A percentile compares a stretch with the other conserved stretches of the same genome.
Evolutionary conservation across 768 basidiomycete species (phyloP).

Genomic region (Boletus reticuloceps): DNA sequence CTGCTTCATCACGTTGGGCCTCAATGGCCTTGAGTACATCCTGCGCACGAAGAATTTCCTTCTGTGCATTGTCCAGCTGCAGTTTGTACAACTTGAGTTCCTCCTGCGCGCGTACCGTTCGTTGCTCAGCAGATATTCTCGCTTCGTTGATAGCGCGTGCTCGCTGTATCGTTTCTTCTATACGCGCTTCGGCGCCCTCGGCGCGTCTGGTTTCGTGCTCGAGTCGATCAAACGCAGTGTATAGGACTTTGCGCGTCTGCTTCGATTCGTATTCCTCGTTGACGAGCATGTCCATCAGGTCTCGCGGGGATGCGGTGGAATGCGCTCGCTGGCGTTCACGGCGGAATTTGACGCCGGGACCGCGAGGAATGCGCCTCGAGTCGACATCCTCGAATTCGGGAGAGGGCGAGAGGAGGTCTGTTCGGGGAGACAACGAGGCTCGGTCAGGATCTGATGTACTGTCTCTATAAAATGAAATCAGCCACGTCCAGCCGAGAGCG

Average conservation of each 20-base stretch:
- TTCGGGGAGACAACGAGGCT: constrained; percentile 27
- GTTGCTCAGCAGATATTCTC: constrained; percentile 28
- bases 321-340: constrained; percentile 35
- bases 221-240: constrained; percentile 37
- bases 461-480: constrained; percentile 8
- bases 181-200: constrained; percentile 32
- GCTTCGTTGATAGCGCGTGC: constrained; percentile 33
- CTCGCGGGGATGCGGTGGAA: constrained; percentile 26
- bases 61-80: constrained; percentile 57
- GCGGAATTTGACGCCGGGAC: constrained; percentile 33
- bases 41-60: constrained; percentile 57
- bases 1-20: constrained; percentile 46
- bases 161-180: constrained; percentile 29
- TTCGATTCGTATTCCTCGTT: constrained; percentile 40
- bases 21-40: constrained; percentile 48
- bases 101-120: constrained; percentile 35
- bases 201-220: constrained; percentile 38
- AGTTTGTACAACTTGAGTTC: constrained; percentile 57
- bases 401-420: constrained; percentile 26
- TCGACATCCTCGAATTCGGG: constrained; percentile 13
- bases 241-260: constrained; percentile 38
- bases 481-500: background rate
- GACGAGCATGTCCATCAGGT: constrained; percentile 35
- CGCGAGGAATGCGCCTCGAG: constrained; percentile 17
- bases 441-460: constrained; percentile 14